Evolutionary conservation across 495 filamentous ascomycete species (phyloP), one percentile per base, ranked within the genome.

Genomic region (Xylaria curta): DNA sequence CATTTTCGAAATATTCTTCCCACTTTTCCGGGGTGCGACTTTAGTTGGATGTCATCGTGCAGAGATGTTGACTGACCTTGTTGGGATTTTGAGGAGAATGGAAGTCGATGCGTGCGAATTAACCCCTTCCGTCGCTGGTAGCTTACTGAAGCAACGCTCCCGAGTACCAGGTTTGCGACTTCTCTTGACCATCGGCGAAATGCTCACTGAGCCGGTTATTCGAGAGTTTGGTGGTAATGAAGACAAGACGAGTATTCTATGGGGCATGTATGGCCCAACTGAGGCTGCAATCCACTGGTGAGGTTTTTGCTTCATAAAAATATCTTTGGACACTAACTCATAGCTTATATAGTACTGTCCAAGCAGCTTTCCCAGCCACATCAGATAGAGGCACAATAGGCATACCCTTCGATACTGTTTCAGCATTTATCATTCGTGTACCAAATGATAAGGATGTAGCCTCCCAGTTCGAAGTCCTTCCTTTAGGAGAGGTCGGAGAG

Each of bases 1-100:
- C 0, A 89, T 95, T 0, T 96, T 96, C 71, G 94, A 97, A 76
- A 93, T 94, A 8, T 97, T 96, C 82, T 97, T 95, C 75, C 89
- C 94, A 0, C 76, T 94, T 1, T 89, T 89, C 63, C 84, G 93
- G 61, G 91, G 92, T 1, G 82, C 81, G 33, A 94, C 92, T 0
- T 84, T 97, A 8, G 88, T 94, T 54, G 88, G 87, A 60, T 91
- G 91, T 66, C 82, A 86, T 26, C 87, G 93, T 26, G 79, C 81
- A 24, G 77, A 85, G 4, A 87, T 95, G 81, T 85, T 96, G 33
- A 87, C 89, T 64, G 90, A 96, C 76, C 85, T 97, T 24, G 88
- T 89, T 4, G 85, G 79, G 4, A 83, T 89, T 10, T 89, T 97
- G 54, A 88, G 83, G 10, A 62, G 70, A 17, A 85, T 95, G 81